Evolutionary conservation across 176 grass and related monocot species (phyloP).

Genomic region (Triticum timopheevii): DNA sequence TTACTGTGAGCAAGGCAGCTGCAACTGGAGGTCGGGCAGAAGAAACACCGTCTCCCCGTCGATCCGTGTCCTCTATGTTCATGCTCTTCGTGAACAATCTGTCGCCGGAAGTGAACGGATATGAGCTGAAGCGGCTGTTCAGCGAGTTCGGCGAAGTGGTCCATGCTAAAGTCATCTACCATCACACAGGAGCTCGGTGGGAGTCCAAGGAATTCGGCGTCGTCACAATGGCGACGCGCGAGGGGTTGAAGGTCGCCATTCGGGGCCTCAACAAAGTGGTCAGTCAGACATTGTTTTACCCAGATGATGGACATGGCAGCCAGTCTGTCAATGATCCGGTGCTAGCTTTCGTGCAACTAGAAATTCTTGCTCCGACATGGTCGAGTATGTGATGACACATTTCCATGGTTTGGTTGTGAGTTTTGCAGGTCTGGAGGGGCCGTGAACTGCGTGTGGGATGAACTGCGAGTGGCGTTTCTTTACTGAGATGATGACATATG

Average conservation of each 20-base stretch:
- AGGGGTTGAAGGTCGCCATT: constrained; percentile 72
- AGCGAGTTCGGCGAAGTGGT: constrained; percentile 73
- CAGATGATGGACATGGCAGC: neutral
- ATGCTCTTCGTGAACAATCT: constrained; percentile 76
- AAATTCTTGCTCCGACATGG: too few species aligned
- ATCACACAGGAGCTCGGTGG: neutral
- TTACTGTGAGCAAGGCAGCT: constrained; percentile 41
- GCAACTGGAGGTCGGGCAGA: neutral
- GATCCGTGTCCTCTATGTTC: constrained; percentile 14
- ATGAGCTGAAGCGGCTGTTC: constrained; percentile 70
- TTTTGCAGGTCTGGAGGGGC: neutral
- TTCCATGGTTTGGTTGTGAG: neutral
- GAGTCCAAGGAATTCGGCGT: constrained; percentile 56
- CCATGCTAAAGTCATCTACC: constrained; percentile 56
- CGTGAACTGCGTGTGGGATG: neutral
- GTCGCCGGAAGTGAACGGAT: constrained; percentile 41
- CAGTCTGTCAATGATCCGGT: too few species aligned
- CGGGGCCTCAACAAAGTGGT: constrained; percentile 79
- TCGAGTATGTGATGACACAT: neutral
- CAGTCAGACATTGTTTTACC: neutral
- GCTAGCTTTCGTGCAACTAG: too few species aligned
- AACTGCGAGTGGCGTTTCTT: too few species aligned
- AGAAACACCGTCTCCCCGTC: neutral
- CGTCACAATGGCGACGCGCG: constrained; percentile 68
- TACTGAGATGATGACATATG: too few species aligned